These are phyloP conservation scores for Liquidambar formosana DNA, from an alignment of 164 flowering plant species.

Conservation along the genomic window DNA sequence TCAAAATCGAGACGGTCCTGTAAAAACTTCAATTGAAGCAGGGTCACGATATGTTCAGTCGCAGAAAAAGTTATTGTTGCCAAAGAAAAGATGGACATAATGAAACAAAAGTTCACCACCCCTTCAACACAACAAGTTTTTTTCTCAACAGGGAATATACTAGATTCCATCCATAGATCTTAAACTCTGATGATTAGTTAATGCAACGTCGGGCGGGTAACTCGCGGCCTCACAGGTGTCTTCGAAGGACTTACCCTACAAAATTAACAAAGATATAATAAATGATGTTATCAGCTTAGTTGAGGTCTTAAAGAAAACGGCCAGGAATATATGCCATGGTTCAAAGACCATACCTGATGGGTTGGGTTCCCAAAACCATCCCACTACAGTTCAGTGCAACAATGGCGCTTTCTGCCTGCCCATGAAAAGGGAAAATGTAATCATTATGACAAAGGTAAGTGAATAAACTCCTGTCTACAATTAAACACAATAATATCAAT, in stretches of 20 bases:
- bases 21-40: conserved; percentile 19
- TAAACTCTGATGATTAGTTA: not conserved
- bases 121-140: conserved; percentile 8
- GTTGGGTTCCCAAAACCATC: conserved; percentile 54
- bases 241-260: conserved; percentile 75
- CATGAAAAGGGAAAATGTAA: no score
- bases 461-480: no score
- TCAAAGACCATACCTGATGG: conserved; percentile 42
- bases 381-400: conserved; percentile 65
- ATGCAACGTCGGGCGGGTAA: conserved; percentile 35
- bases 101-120: conserved; percentile 16
- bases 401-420: conserved; percentile 73
- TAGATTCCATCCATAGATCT: conserved; percentile 5
- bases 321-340: not conserved
- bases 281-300: not conserved
- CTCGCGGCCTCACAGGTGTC: conserved; percentile 68
- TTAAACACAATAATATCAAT: no score
- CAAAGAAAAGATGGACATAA: conserved; percentile 14
- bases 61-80: not conserved
- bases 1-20: conserved; percentile 4
- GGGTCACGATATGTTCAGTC: conserved; percentile 8
- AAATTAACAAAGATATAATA: not conserved
- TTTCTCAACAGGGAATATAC: conserved; percentile 8
- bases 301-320: not conserved
- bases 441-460: no score